Percentiles rank a stretch among this genome's conserved stretches.
Conservation (phyloP, 129 eudicot genomes). For the Centaurea solstitialis region DNA sequence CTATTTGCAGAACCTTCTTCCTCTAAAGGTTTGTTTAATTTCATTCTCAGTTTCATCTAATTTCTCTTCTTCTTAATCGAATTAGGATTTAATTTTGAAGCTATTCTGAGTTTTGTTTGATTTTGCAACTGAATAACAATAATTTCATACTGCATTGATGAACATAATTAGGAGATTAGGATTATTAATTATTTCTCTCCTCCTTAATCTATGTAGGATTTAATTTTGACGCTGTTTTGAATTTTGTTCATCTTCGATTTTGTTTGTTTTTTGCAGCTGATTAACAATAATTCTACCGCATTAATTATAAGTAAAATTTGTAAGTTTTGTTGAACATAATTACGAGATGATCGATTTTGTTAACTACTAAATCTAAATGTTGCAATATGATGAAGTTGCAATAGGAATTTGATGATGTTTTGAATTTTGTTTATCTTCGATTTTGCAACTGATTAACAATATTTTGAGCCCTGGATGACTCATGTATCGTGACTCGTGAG, state of each 20-base stretch:
- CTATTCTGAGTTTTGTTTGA: too few relatives aligned
- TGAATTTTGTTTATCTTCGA: not conserved
- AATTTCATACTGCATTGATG: too few relatives aligned
- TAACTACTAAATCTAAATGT: too few relatives aligned
- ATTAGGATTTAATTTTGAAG: not conserved
- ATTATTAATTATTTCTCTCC: too few relatives aligned
- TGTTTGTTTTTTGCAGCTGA: not conserved
- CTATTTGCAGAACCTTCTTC: slow-evolving; percentile 24
- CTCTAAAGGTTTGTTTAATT: slow-evolving; percentile 34
- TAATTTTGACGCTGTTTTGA: not conserved
- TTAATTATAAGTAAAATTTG: not conserved
- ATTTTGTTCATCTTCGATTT: not conserved
- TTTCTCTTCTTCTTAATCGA: not conserved
- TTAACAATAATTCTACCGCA: not conserved
- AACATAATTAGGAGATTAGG: too few relatives aligned
- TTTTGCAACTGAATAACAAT: too few relatives aligned
- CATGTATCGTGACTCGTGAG: too few relatives aligned
- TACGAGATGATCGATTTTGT: not conserved
- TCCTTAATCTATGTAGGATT: too few relatives aligned
- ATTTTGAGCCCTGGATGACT: too few relatives aligned
- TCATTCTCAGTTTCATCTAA: not conserved
- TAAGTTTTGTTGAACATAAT: not conserved
- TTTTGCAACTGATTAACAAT: not conserved
- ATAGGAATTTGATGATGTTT: not conserved
- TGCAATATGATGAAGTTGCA: too few relatives aligned